phyloP scores from a whole-genome alignment of 805 yeast genomes.

The Candida chilensis region DNA sequence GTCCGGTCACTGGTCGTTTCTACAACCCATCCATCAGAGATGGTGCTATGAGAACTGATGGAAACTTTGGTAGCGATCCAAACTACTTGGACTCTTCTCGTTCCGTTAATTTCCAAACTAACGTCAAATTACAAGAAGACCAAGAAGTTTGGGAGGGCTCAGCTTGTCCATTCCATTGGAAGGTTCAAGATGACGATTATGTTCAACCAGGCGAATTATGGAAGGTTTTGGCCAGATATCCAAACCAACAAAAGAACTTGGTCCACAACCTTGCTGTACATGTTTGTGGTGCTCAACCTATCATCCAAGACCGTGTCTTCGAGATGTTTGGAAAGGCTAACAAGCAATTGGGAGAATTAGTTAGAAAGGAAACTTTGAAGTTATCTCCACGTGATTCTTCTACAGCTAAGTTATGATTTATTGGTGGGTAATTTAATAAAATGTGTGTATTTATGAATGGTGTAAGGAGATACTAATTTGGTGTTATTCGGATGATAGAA shows the following conservation, averaged over 20 bases:
- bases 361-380: conserved; percentile 54
- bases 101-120: conserved; percentile 34
- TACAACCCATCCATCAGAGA: conserved; percentile 74
- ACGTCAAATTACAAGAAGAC: conserved; percentile 43
- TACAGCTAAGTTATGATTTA: conserved; percentile 4
- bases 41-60: conserved; percentile 64
- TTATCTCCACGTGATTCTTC: conserved; percentile 36
- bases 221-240: conserved; percentile 66
- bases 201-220: conserved; percentile 72
- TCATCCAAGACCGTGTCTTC: conserved; percentile 71
- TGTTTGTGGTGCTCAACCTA: conserved; percentile 57
- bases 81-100: conserved; percentile 57
- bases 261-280: conserved; percentile 82
- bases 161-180: conserved; percentile 85
- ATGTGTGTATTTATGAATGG: too few relatives aligned
- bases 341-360: conserved; percentile 54
- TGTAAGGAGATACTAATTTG: too few relatives aligned
- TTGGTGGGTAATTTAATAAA: too few relatives aligned
- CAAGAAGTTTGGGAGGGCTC: conserved; percentile 81
- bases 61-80: conserved; percentile 71
- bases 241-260: conserved; percentile 77
- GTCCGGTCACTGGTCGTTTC: conserved; percentile 54
- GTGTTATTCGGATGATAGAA: too few relatives aligned
- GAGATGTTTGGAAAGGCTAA: conserved; percentile 71
- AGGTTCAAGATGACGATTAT: conserved; percentile 62